A percentile compares a stretch with the other conserved stretches of the same genome.
Conservation (phyloP, 192 early-diverging fungal species). For the Umbelopsis sp. region DNA sequence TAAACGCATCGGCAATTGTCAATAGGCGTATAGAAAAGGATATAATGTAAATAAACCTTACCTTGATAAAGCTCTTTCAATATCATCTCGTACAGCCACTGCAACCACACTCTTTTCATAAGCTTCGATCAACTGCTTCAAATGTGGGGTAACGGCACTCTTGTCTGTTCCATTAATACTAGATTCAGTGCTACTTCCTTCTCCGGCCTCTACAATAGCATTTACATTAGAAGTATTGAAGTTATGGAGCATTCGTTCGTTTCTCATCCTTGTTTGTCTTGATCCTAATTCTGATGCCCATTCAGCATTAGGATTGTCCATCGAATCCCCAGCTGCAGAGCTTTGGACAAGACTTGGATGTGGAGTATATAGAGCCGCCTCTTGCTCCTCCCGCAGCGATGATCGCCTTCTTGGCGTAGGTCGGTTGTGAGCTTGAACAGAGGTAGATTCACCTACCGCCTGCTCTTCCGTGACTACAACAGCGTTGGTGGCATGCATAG, state of each 20-base stretch:
- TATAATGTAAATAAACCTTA: not conserved
- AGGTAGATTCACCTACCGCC: not conserved
- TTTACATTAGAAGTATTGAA: not conserved
- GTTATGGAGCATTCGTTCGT: not conserved
- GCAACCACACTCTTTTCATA: constrained; percentile 41
- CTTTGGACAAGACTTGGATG: not conserved
- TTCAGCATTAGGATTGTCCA: constrained; percentile 28
- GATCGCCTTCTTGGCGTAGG: not conserved
- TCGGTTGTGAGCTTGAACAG: not conserved
- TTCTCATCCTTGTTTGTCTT: constrained; percentile 13
- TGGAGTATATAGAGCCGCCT: constrained; percentile 20
- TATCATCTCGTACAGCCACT: constrained; percentile 34
- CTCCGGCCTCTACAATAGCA: constrained; percentile 21
- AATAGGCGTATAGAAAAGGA: not conserved
- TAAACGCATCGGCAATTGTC: not conserved
- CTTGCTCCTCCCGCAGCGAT: constrained; percentile 20
- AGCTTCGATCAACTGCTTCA: constrained; percentile 31
- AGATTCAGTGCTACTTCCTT: not conserved
- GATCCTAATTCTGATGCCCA: constrained; percentile 26
- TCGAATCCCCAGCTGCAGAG: not conserved
- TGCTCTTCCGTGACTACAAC: not conserved
- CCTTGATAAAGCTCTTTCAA: constrained; percentile 24
- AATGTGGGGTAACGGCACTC: constrained; percentile 34
- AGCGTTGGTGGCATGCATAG: constrained; percentile 52
- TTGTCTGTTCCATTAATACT: not conserved